Base-by-base conservation (phyloP, 306 rosid species). In the Sicyos baderoa region DNA sequence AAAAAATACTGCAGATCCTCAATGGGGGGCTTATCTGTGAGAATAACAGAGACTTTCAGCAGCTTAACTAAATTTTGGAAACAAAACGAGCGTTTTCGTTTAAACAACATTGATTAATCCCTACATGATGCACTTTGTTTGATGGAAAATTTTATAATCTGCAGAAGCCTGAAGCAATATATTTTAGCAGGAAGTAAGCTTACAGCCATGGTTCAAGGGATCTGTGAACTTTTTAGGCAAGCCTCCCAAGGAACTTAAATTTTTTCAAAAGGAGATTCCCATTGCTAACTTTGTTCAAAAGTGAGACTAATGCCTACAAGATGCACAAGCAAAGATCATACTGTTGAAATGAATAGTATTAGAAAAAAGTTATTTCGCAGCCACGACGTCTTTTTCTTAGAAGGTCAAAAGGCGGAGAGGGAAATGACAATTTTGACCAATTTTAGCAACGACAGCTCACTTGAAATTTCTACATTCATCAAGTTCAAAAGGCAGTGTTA, bases 1-100 rank as follows among this genome's bases (percentile, higher is more conserved):
- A 92, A 83, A 83, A 92, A 92, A 81, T 92, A 92, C 27, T 92
- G 97, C 60, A 92, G 79, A 80, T 92, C 97, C 81, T 92, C 97
- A 21, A 92, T 92, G 11, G 97, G 97, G 29, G 96, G 97, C 77
- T 92, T 92, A 72, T 84, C 97, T 92, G 89, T 75, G 48, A 48
- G 74, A 71, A 76, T 67, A 55, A 75, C 74, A 63, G 12, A 48
- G 63, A 72, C 14, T 8, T 10, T 8, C 14, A 66, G 54, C 7
- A 37, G 62, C 64, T 58, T 62, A 48, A 58, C 27, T 51, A 78
- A 16, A 25, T 68, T 25, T 69, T 44, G 19, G 40, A 64, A 49
- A 51, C 2, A 51, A 69, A 53, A 65, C 35, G n/a, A 44, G 23
- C 18, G 4, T 18, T 27, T 19, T 65, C 37, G 21, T 65, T 21